Base-by-base conservation (phyloP, 306 rosid species). In the Coriaria nepalensis region DNA sequence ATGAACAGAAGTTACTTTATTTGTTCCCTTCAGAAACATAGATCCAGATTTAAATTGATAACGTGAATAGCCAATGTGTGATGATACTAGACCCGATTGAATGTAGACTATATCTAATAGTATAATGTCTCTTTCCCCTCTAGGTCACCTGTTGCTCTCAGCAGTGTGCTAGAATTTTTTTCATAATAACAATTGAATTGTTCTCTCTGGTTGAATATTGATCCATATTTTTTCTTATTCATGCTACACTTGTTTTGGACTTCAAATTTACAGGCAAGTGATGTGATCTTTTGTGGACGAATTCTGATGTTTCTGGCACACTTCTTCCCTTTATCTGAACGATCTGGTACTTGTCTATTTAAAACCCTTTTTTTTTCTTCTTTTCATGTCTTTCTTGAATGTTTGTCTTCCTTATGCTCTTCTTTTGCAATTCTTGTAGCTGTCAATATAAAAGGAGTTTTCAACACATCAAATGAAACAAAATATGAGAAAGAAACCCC, bases 231-330 rank as follows among this genome's bases (percentile, higher is more conserved):
- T 42, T 20, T 13, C 60, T n/a, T 43, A 9, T 42, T 34, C 37
- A 12, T 52, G 36, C 14, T 40, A 42, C 62, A 56, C 43, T 12
- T 47, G 13, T 57, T 45, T 50, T 66, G 48, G 40, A 47, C 47
- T 48, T 66, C 55, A 49, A 47, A 36, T 56, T 40, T 57, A 10
- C 32, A 83, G 96, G 97, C 95, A 52, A 90, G 78, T 67, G 97
- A 90, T 6, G 94, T 90, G 74, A 92, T 90, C 50, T 90, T 90
- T 59, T 90, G 97, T 43, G 95, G 97, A 65, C 81, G 97, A 60
- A 90, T 84, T 67, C 97, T 90, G 66, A 90, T 74, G 83, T 90
- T 90, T 77, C 69, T 90, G 54, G 97, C 97, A 32, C 97, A 84
- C 63, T 90, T 90, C 68, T 84, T 90, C 59, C 97, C 97, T 0